Evolutionary conservation across 208 protist genomes (phyloP).

Genomic region (Acanthamoeba triangularis): DNA sequence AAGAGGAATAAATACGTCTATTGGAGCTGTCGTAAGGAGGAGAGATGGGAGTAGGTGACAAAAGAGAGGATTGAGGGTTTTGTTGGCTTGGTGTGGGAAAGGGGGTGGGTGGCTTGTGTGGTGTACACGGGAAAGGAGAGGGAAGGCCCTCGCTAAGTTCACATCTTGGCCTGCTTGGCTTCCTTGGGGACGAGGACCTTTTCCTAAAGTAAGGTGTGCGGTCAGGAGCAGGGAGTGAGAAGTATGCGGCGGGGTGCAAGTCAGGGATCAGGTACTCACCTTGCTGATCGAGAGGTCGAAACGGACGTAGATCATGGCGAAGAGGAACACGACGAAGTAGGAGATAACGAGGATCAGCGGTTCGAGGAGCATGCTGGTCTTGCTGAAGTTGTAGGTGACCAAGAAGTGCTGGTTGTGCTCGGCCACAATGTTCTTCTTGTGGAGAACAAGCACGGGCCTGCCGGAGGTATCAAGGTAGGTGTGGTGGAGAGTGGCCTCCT

Average conservation of each 20-base stretch:
- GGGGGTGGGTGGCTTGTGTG: too few species aligned
- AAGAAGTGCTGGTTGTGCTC: slow-evolving; percentile 82
- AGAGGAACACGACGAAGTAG: slow-evolving; percentile 83
- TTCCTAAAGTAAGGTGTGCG: background rate
- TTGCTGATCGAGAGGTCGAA: slow-evolving; percentile 78
- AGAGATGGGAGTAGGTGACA: too few species aligned
- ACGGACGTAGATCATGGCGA: slow-evolving; percentile 79
- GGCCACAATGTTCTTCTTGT: slow-evolving; percentile 69
- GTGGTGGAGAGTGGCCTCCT: slow-evolving; percentile 57
- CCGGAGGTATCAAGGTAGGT: slow-evolving; percentile 87
- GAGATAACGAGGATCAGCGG: slow-evolving; percentile 82
- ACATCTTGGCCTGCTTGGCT: slow-evolving; percentile 1
- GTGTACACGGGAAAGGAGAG: too few species aligned
- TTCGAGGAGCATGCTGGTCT: slow-evolving; percentile 80
- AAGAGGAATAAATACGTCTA: too few species aligned
- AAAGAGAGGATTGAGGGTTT: too few species aligned
- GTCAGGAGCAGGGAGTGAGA: background rate
- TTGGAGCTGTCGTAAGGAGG: too few species aligned
- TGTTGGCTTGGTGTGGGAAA: too few species aligned
- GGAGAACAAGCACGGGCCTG: slow-evolving; percentile 80
- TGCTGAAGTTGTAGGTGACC: slow-evolving; percentile 82
- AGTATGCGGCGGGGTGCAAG: background rate
- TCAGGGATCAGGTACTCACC: too few species aligned
- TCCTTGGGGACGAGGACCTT: slow-evolving; percentile 10
- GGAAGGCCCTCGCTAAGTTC: too few species aligned